A percentile compares a stretch with the other conserved stretches of the same genome.
Evolutionary conservation across 345 rosid genomes (phyloP).

Genomic region (Ricinus communis): DNA sequence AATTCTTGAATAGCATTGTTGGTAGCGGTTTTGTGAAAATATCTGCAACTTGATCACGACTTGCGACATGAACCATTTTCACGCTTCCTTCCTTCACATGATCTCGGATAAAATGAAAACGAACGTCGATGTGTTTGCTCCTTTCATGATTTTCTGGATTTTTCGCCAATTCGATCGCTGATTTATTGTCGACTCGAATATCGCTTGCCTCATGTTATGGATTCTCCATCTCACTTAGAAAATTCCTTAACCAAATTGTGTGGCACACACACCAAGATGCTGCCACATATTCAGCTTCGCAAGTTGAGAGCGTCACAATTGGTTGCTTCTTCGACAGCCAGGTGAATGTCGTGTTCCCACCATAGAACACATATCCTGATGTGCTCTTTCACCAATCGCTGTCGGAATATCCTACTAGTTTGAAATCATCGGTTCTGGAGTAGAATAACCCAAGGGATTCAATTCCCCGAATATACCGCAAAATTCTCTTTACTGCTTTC

Average conservation of each 20-base stretch:
- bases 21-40: not conserved
- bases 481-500: not conserved
- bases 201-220: not conserved
- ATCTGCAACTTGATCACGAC: too few relatives aligned
- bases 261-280: slow-evolving; percentile 16
- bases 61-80: not conserved
- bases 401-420: too few relatives aligned
- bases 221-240: not conserved
- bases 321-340: not conserved
- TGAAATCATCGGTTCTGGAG: not conserved
- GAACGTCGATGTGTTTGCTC: slow-evolving; percentile 1
- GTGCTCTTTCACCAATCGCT: not conserved
- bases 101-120: not conserved
- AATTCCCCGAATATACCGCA: not conserved
- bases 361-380: slow-evolving; percentile 1
- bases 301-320: not conserved
- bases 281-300: slow-evolving; percentile 15
- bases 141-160: too few relatives aligned
- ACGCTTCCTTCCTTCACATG: not conserved
- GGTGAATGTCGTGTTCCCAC: not conserved
- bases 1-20: not conserved
- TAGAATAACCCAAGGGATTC: not conserved
- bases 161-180: not conserved
- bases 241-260: not conserved
- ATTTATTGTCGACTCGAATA: not conserved